phyloP scores from a whole-genome alignment of 73 alveolate species.

The Blepharisma japonicum region DNA sequence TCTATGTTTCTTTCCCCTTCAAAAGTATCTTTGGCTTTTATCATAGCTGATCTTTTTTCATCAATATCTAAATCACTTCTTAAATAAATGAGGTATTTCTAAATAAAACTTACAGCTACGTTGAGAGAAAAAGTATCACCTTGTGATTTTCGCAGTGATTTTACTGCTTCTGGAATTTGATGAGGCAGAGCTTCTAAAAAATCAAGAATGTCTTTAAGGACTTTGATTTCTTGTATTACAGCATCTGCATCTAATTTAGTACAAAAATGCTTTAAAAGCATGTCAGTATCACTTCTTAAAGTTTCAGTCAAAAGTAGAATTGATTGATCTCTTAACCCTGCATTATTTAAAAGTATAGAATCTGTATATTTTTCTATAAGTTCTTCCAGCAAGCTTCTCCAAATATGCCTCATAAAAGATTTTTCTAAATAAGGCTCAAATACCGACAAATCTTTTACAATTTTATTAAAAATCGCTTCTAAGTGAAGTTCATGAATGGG shows the following conservation, averaged over 20 bases:
- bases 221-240: constrained; percentile 54
- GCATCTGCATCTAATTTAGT: constrained; percentile 28
- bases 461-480: neutral
- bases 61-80: neutral
- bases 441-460: neutral
- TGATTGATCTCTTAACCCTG: constrained; percentile 5
- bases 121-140: constrained; percentile 57
- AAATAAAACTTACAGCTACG: constrained; percentile 40
- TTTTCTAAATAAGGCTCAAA: neutral
- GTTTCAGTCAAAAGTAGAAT: constrained; percentile 6
- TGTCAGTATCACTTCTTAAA: constrained; percentile 9
- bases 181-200: constrained; percentile 58
- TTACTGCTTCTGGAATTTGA: constrained; percentile 54
- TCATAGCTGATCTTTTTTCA: neutral
- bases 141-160: constrained; percentile 58
- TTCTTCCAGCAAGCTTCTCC: constrained; percentile 15
- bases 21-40: neutral
- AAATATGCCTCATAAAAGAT: neutral
- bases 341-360: neutral
- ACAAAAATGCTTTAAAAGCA: constrained; percentile 3
- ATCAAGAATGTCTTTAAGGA: constrained; percentile 54
- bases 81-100: neutral
- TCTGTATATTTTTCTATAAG: constrained; percentile 4
- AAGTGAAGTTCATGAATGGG: constrained; percentile 15
- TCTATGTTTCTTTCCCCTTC: neutral